Base-by-base conservation (phyloP, 306 rosid genomes). In the Vicia faba region DNA sequence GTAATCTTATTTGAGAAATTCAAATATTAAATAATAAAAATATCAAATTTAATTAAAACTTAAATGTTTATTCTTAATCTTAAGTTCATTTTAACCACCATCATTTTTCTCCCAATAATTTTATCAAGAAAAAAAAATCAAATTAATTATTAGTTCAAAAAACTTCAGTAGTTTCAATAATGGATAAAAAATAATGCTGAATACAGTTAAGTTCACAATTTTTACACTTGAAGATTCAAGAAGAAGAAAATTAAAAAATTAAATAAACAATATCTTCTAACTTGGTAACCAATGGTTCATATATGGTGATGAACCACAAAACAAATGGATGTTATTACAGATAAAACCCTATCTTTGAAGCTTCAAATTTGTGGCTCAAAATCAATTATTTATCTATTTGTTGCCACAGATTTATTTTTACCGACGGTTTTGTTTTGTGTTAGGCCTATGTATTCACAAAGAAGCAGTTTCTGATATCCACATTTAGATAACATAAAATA, bases 301-400 rank as follows among this genome's bases (percentile, higher is more conserved):
- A 79, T 62, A n/a, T n/a, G n/a, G 66, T 18, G 46, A 79, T 5
- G 39, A 55, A 79, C 39, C 48, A 38, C 28, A 74, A 20, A 80
- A 29, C 77, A 11, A 35, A 61, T 66, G 87, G 77, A 79, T 46
- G 44, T 13, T 51, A 75, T 19, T 57, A 3, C n/a, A 70, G 91
- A 88, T 83, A 83, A 81, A 76, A 75, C 45, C 70, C 79, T 81
- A 88, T 88, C 91, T 79, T 71, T 55, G 11, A 70, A 64, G 20
- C 62, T 68, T 70, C 72, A 39, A 51, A 69, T 78, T 64, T 81
- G 79, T 82, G 88, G 84, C 33, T 76, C 35, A 46, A 15, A 3
- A 29, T 50, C 1, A 43, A 16, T 61, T n/a, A 23, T 23, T 5
- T 53, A 53, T 19, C 55, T 49, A 49, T 18, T 49, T 60, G 13